Evolutionary conservation across 495 filamentous ascomycete genomes (phyloP).

Genomic region (Penicillium pancosmium): DNA sequence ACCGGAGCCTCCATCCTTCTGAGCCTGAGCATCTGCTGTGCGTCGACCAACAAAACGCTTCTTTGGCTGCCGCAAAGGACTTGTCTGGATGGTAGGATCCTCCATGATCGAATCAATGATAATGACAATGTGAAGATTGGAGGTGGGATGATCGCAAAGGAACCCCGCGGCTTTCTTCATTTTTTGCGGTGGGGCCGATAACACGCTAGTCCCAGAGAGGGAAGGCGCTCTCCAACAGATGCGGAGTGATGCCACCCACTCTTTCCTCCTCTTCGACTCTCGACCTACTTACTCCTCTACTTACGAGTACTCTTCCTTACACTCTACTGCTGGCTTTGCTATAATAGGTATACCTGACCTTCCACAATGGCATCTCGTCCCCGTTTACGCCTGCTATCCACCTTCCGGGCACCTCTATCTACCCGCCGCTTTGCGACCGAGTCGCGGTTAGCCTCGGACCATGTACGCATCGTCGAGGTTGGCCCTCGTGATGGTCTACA

Average conservation of each 20-base stretch:
- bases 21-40: conserved; percentile 57
- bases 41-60: conserved; percentile 80
- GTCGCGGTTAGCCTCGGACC: conserved; percentile 53
- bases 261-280: conserved; percentile 1
- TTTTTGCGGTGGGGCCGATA: conserved; percentile 19
- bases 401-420: conserved; percentile 30
- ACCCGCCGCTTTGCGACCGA: conserved; percentile 45
- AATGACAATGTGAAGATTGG: neutral
- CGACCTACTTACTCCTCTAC: conserved; percentile 7
- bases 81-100: conserved; percentile 10
- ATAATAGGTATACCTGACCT: neutral
- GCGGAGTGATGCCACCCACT: conserved; percentile 7
- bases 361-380: conserved; percentile 28
- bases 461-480: conserved; percentile 82
- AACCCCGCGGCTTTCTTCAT: conserved; percentile 14
- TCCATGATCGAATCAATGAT: conserved; percentile 17
- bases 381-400: conserved; percentile 35
- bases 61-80: conserved; percentile 57
- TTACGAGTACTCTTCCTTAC: conserved; percentile 4
- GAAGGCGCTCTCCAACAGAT: conserved; percentile 31
- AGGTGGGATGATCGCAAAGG: neutral
- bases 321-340: neutral
- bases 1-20: conserved; percentile 31
- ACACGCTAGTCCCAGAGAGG: conserved; percentile 23
- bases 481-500: conserved; percentile 93